These are phyloP conservation scores for Trichothecium roseum DNA, from an alignment of 2,329 filamentous ascomycete species.

Conservation along the genomic window DNA sequence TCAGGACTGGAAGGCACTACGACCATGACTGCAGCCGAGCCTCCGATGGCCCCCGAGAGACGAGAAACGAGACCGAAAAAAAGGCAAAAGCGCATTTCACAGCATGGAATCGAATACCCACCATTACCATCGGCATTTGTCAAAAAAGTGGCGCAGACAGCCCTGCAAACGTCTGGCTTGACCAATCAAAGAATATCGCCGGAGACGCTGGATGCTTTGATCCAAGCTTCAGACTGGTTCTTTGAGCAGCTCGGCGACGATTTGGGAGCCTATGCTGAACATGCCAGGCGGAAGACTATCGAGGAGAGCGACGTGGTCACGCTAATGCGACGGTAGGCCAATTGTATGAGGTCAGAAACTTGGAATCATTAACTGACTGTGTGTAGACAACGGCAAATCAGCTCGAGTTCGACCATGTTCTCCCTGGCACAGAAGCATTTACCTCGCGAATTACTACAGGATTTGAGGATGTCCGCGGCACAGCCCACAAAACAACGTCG, in stretches of 20 bases:
- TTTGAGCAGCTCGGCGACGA: conserved; percentile 83
- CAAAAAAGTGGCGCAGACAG: conserved; percentile 62
- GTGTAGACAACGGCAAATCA: conserved; percentile 67
- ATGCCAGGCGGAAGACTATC: conserved; percentile 75
- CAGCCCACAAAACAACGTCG: conserved; percentile 37
- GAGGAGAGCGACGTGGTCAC: conserved; percentile 76
- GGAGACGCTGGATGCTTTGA: conserved; percentile 64
- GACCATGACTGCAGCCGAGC: conserved; percentile 7
- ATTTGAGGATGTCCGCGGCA: conserved; percentile 61
- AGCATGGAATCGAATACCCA: conserved; percentile 65
- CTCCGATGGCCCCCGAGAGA: not conserved
- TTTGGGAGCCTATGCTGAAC: conserved; percentile 66
- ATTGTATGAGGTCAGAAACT: too few species aligned
- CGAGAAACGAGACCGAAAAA: conserved; percentile 10
- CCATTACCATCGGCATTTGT: conserved; percentile 63
- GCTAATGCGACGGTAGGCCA: conserved; percentile 68
- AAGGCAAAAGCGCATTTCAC: conserved; percentile 44
- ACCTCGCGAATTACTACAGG: conserved; percentile 72
- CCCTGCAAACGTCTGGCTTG: conserved; percentile 55
- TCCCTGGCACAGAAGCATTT: conserved; percentile 76
- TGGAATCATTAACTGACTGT: conserved; percentile 16
- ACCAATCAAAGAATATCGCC: conserved; percentile 60
- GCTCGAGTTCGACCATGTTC: conserved; percentile 63
- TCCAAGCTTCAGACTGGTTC: conserved; percentile 80
- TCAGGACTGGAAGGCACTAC: conserved; percentile 7